phyloP scores from a whole-genome alignment of 768 basidiomycete genomes.

The Porphyrellus cyaneotinctus region DNA sequence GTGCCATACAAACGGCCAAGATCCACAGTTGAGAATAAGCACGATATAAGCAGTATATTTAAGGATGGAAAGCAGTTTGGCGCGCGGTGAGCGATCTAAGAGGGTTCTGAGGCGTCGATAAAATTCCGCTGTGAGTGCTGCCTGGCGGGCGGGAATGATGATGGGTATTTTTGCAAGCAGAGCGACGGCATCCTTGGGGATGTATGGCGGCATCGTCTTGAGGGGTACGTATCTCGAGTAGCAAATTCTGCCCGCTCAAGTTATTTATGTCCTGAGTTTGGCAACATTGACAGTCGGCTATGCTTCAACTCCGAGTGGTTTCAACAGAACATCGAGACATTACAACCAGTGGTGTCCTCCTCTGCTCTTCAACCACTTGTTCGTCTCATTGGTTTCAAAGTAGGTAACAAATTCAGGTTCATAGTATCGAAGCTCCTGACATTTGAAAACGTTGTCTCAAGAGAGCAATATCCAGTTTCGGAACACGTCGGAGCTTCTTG shows the following conservation, averaged over 20 bases:
- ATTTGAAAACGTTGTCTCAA: too few species aligned
- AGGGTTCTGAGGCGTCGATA: conserved; percentile 4
- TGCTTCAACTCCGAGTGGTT: too few species aligned
- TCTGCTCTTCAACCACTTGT: too few species aligned
- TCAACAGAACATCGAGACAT: too few species aligned
- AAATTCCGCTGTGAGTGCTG: background rate
- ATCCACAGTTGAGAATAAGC: conserved; percentile 55
- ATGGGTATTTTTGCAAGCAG: conserved; percentile 15
- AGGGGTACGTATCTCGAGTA: background rate
- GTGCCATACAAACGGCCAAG: conserved; percentile 67
- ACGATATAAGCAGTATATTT: conserved; percentile 33
- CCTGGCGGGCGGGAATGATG: conserved; percentile 3
- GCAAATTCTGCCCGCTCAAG: background rate
- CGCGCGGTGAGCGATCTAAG: conserved; percentile 1
- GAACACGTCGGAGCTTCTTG: too few species aligned
- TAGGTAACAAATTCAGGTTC: too few species aligned
- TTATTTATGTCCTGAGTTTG: background rate
- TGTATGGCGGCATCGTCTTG: conserved; percentile 9
- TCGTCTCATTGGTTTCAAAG: too few species aligned
- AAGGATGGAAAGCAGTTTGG: conserved; percentile 10
- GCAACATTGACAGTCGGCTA: too few species aligned
- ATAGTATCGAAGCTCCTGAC: too few species aligned
- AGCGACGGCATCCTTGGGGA: background rate
- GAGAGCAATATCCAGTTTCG: too few species aligned
- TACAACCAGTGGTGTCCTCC: too few species aligned